Evolutionary conservation across 2,329 filamentous ascomycete species (phyloP), one percentile per base, ranked within the genome.

Genomic region (Fusarium siculi): DNA sequence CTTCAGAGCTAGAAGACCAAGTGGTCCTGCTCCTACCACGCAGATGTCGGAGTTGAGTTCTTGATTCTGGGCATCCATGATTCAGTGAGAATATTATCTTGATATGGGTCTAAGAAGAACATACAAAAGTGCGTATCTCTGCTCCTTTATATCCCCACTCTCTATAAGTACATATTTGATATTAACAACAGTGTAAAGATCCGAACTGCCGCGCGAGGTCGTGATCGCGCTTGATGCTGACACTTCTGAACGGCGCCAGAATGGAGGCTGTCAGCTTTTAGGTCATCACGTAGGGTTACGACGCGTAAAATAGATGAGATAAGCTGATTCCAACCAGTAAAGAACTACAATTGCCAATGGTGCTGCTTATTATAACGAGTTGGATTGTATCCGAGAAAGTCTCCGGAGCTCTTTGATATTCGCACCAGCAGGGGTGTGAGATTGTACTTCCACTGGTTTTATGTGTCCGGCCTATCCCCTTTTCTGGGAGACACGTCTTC

Each of bases 1-100:
- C 72, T 86, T 86, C 59, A 83, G 73, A 18, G 84, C 78, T 21
- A 81, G 77, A 18, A 85, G 78, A 46, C 84, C 84, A 7, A 82
- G 74, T 2, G 77, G 78, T 19, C 82, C 82, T 12, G 76, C 58
- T 30, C 78, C 78, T 30, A 81, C 59, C 11, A 81, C 76, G 23
- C 78, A 80, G 16, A 81, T 75, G 47, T 77, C 68, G 7, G 65
- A 64, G 16, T 77, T 76, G 42, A 66, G 43, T 23, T 72, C 55
- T 43, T 68, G 59, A 55, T 64, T 63, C 40, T 66, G 64, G 5
- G 64, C 43, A 58, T 68, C 47, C 75, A 77, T 77, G 23, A 32
- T 63, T 52, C 15, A 32, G 43, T 47, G 23, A 9, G 40, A 14
- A 46, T 39, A 11, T 19, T 39, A 12, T 63, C 40, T 63, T 32